A percentile compares a stretch with the other conserved stretches of the same genome.
Conservation (phyloP, 75 land plant genomes). For the Ceratopteris richardii region DNA sequence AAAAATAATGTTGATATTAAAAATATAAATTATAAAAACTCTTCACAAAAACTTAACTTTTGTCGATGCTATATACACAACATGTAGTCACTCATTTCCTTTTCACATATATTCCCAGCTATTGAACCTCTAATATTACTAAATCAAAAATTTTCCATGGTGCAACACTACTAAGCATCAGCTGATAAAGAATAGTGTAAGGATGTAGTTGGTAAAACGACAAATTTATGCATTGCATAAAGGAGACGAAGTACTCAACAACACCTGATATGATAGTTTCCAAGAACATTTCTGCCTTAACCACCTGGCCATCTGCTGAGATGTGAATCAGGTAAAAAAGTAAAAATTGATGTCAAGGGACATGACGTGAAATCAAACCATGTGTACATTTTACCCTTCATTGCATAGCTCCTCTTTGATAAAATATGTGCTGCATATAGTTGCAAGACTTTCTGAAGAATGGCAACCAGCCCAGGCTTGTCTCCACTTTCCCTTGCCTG, state of each 20-base stretch:
- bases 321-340: background rate
- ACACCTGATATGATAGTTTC: conserved; percentile 69
- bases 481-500: conserved; percentile 91
- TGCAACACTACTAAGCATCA: no score
- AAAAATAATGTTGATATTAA: no score
- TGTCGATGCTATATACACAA: no score
- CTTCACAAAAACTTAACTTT: no score
- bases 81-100: no score
- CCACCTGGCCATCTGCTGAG: conserved; percentile 42
- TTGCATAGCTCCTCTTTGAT: conserved; percentile 76
- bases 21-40: no score
- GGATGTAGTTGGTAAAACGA: no score
- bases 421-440: conserved; percentile 71
- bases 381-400: conserved; percentile 40
- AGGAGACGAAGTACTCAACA: background rate
- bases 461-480: conserved; percentile 87
- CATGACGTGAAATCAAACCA: no score
- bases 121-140: no score
- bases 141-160: no score
- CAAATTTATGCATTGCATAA: background rate
- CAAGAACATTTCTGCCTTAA: conserved; percentile 63
- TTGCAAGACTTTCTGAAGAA: conserved; percentile 88
- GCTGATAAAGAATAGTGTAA: no score
- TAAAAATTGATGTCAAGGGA: background rate
- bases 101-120: no score